Conservation (phyloP, 106 monocot genomes). For the Agapanthus africanus region DNA sequence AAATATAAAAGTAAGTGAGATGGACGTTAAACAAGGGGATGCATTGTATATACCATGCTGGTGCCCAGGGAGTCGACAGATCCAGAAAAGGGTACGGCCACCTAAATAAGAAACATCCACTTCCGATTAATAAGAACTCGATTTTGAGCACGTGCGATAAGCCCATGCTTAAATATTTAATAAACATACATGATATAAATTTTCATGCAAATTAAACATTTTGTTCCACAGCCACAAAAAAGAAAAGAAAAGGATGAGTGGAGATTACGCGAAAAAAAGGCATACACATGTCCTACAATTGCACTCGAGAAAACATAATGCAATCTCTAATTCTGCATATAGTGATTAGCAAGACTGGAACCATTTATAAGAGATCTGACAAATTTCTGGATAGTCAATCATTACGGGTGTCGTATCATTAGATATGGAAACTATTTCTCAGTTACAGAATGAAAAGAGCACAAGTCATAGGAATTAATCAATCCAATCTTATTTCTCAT, state of each 20-base stretch:
- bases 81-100: slow-evolving; percentile 97
- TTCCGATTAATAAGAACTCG: neutral
- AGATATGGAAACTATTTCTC: neutral
- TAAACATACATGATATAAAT: too few relatives aligned
- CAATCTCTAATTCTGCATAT: neutral
- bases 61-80: slow-evolving; percentile 62
- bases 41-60: slow-evolving; percentile 41
- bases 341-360: neutral
- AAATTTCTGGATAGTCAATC: neutral
- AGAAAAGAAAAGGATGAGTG: neutral
- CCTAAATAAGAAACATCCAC: slow-evolving; percentile 29
- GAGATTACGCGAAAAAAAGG: too few relatives aligned
- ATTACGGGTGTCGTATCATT: neutral
- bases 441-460: neutral
- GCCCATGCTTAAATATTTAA: neutral
- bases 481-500: too few relatives aligned
- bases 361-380: neutral
- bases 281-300: too few relatives aligned
- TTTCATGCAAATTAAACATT: neutral
- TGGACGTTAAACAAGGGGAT: neutral
- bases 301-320: too few relatives aligned
- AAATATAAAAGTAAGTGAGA: neutral
- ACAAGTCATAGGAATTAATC: too few relatives aligned
- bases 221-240: neutral
- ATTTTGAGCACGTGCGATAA: neutral